Evolutionary conservation across 108 stramenopile species (phyloP).

Genomic region (Chaetoceros tenuissimus): DNA sequence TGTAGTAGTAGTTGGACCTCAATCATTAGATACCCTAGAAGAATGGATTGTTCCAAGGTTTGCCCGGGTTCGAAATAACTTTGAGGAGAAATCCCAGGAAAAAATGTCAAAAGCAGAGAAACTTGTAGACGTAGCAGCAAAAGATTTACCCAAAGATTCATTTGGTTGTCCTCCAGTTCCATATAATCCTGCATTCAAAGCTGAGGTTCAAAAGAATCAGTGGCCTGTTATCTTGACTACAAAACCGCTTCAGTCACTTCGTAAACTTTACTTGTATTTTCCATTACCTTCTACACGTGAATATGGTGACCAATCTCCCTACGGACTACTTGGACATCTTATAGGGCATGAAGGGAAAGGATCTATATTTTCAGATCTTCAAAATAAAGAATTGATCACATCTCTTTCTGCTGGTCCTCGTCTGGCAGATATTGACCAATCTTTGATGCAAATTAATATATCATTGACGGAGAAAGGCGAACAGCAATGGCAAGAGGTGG

Average conservation of each 20-base stretch:
- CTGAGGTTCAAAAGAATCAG: constrained; percentile 28
- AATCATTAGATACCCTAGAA: constrained; percentile 67
- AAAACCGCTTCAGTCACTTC: constrained; percentile 53
- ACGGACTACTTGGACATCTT: constrained; percentile 44
- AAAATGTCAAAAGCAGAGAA: constrained; percentile 33
- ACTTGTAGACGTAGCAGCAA: constrained; percentile 49
- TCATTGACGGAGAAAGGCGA: constrained; percentile 72
- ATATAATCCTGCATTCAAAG: constrained; percentile 39
- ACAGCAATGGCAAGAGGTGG: constrained; percentile 57
- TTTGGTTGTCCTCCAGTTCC: constrained; percentile 24
- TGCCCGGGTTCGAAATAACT: constrained; percentile 29
- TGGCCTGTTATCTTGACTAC: constrained; percentile 64
- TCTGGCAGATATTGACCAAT: constrained; percentile 53
- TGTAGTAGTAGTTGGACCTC: constrained; percentile 70
- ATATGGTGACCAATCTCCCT: constrained; percentile 47
- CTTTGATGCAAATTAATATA: constrained; percentile 50
- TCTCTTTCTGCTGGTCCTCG: constrained; percentile 52
- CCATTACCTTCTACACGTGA: constrained; percentile 47
- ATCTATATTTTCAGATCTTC: constrained; percentile 56
- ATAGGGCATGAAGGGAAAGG: constrained; percentile 78
- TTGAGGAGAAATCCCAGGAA: not conserved
- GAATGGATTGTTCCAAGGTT: constrained; percentile 57
- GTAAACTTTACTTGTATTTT: constrained; percentile 57
- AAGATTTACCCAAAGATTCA: constrained; percentile 45
- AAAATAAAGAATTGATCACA: constrained; percentile 50